Base-by-base conservation (phyloP, 768 basidiomycete genomes). In the Peribolospora kevripleyi region DNA sequence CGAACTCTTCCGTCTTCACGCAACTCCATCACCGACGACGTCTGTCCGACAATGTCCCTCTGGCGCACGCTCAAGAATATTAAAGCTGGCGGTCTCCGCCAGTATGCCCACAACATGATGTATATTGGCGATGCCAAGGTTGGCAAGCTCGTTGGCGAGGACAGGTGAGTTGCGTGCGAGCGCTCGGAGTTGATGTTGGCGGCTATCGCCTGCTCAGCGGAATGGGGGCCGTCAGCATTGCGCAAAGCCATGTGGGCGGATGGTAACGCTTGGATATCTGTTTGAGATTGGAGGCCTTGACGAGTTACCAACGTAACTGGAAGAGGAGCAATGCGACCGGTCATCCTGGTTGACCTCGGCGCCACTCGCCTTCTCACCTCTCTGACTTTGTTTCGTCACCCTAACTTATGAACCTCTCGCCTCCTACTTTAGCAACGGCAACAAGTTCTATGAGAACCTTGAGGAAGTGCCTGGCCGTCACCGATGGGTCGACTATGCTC, bases 111-210 rank as follows among this genome's bases (percentile, higher is more conserved):
- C n/a, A 53, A 61, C 37, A 10, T 87, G 76, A 81, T 87, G 64
- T 87, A 90, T 66, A 91, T 93, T 57, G 82, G 87, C 46, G 90
- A 95, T 62, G 85, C 84, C 55, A 97, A 95, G 69, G 78, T 75
- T 8, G 91, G 91, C 8, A 72, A 72, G 60, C 73, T 75, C 53
- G 70, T 83, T 45, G 86, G 86, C 51, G 72, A 70, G 50, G 86
- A 91, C 73, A 80, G 81, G 87, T 93, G 63, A 60, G 84, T 79
- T 45, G 38, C 45, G 2, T n/a, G 39, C 37, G 7, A 42, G 41
- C 13, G 25, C 14, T 13, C n/a, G 39, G 13, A 14, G 43, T 7
- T 7, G 43, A 13, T 45, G 43, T 25, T 25, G 25, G 25, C 25
- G 25, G 25, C 25, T 25, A 25, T 25, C 25, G 1, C 25, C 25